Conservation (phyloP, 2,329 filamentous ascomycete species). For the Saccharata proteae region DNA sequence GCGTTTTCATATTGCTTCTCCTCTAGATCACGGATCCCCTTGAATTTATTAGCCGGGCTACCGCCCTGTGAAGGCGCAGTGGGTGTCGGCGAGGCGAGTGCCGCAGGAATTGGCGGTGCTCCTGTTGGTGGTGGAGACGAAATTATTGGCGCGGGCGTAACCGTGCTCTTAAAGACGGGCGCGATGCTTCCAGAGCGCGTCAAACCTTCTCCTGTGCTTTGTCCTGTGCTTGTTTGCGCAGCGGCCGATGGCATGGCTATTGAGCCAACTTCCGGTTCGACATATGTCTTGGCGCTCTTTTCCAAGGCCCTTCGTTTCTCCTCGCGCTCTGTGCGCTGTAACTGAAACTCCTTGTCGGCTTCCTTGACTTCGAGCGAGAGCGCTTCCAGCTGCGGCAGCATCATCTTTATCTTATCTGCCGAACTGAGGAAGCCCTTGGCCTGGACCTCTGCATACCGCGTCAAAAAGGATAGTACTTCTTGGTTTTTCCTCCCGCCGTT, state of each 20-base stretch:
- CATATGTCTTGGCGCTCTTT: slow-evolving; percentile 55
- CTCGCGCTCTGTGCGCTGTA: slow-evolving; percentile 87
- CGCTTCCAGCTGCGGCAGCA: slow-evolving; percentile 83
- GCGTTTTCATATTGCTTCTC: slow-evolving; percentile 58
- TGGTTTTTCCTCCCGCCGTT: slow-evolving; percentile 98
- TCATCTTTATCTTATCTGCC: slow-evolving; percentile 74
- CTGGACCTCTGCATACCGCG: slow-evolving; percentile 85
- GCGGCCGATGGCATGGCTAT: slow-evolving; percentile 12
- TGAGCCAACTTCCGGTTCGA: slow-evolving; percentile 20
- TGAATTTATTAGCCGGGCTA: slow-evolving; percentile 51
- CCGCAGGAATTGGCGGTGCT: slow-evolving; percentile 10
- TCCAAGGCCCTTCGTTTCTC: slow-evolving; percentile 85
- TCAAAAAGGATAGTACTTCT: slow-evolving; percentile 87
- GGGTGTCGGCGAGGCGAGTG: slow-evolving; percentile 14
- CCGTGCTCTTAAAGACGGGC: slow-evolving; percentile 22
- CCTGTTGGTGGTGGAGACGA: slow-evolving; percentile 12
- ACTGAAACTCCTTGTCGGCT: slow-evolving; percentile 92
- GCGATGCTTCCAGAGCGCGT: slow-evolving; percentile 15
- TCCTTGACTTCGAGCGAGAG: slow-evolving; percentile 79
- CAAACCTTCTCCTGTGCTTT: neutral
- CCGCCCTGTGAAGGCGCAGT: slow-evolving; percentile 18
- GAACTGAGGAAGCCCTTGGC: slow-evolving; percentile 70
- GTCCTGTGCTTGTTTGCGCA: slow-evolving; percentile 13
- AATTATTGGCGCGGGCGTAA: slow-evolving; percentile 16
- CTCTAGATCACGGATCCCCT: slow-evolving; percentile 83